These are phyloP conservation scores for Thraustotheca clavata DNA, from an alignment of 352 stramenopile species.

Conservation along the genomic window DNA sequence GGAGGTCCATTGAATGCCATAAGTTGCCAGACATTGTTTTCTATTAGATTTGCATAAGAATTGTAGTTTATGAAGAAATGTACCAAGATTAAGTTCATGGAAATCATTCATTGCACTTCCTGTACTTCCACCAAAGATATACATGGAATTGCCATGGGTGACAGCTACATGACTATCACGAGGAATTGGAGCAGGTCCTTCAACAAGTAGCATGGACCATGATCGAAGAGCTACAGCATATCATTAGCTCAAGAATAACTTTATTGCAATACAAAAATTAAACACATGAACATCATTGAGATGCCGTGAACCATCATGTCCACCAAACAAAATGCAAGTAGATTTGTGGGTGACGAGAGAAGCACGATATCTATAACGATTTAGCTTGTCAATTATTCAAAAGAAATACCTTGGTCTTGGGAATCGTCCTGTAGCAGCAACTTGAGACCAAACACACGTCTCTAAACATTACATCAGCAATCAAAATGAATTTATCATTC, in stretches of 20 bases:
- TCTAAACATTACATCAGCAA: slow-evolving; percentile 31
- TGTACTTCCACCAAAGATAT: slow-evolving; percentile 93
- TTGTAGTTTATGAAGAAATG: not conserved
- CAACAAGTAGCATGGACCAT: slow-evolving; percentile 86
- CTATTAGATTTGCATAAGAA: slow-evolving; percentile 23
- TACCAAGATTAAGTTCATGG: slow-evolving; percentile 88
- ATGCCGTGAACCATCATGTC: slow-evolving; percentile 96
- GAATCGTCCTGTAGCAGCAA: slow-evolving; percentile 61
- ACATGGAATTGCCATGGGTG: slow-evolving; percentile 91
- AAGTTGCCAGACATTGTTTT: slow-evolving; percentile 57
- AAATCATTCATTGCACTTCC: slow-evolving; percentile 97
- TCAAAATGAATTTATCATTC: not conserved
- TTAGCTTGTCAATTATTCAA: not conserved
- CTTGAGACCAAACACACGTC: slow-evolving; percentile 78
- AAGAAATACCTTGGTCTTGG: slow-evolving; percentile 47
- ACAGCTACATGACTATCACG: slow-evolving; percentile 95
- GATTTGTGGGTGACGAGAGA: slow-evolving; percentile 89
- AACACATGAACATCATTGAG: slow-evolving; percentile 96
- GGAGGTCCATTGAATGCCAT: slow-evolving; percentile 72
- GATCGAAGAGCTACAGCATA: slow-evolving; percentile 41
- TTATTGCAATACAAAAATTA: slow-evolving; percentile 94
- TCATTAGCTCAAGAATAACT: not conserved
- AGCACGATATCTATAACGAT: slow-evolving; percentile 61
- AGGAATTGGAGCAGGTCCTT: slow-evolving; percentile 88
- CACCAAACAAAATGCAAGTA: slow-evolving; percentile 94